Percentiles rank a stretch among this genome's conserved stretches.
Evolutionary conservation across 2,329 filamentous ascomycete species (phyloP).

Genomic region (Fusarium irregulare): DNA sequence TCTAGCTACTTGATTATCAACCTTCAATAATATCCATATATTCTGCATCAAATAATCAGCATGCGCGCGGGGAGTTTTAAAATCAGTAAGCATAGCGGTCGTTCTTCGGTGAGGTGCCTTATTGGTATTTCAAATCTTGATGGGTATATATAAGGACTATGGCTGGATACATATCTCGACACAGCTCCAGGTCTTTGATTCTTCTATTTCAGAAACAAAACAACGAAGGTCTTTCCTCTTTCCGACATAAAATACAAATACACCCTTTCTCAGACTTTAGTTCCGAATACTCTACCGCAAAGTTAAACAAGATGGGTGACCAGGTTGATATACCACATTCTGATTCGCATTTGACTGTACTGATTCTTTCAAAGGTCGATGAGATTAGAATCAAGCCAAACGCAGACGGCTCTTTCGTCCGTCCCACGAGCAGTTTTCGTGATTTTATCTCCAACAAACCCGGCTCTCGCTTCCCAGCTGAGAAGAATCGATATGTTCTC

Average conservation of each 20-base stretch:
- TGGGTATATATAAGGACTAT: background rate
- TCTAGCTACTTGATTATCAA: conserved; percentile 15
- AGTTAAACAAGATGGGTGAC: conserved; percentile 1
- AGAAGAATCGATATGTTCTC: conserved; percentile 69
- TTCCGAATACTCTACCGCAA: fast-evolving
- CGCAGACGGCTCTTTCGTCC: conserved; percentile 62
- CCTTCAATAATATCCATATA: background rate
- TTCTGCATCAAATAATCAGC: background rate
- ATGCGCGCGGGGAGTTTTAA: background rate
- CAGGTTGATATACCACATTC: background rate
- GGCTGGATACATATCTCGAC: background rate
- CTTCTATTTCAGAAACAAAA: too few species aligned
- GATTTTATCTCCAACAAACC: conserved; percentile 64
- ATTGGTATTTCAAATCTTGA: background rate
- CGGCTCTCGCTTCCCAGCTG: conserved; percentile 65
- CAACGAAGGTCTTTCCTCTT: background rate
- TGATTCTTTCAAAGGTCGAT: background rate
- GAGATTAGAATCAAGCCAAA: conserved; percentile 10
- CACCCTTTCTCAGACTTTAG: too few species aligned
- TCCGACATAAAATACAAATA: fast-evolving
- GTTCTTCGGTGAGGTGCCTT: too few species aligned
- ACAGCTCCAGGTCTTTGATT: background rate
- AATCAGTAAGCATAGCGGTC: background rate
- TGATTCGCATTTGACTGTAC: fast-evolving
- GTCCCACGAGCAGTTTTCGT: conserved; percentile 66